Conservation (phyloP, 441 rosid genomes). For the Erodium moschatum region DNA sequence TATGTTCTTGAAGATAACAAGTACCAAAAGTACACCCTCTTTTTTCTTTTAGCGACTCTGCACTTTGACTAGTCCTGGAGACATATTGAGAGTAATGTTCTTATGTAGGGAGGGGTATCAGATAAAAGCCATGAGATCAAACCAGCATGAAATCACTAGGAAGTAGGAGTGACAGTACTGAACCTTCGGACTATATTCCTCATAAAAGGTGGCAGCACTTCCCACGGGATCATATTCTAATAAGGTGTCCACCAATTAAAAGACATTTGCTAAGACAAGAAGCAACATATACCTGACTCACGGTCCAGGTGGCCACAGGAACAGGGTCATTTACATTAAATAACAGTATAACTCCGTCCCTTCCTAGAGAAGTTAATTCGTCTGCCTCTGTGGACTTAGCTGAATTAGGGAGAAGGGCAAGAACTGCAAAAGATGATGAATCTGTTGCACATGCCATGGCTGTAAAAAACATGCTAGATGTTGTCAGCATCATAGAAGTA, state of each 20-base stretch:
- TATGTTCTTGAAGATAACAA: neutral
- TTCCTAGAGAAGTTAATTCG: slow-evolving; percentile 18
- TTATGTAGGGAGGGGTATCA: neutral
- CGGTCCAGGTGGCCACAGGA: slow-evolving; percentile 25
- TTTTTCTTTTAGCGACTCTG: neutral
- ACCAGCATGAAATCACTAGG: neutral
- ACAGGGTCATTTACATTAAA: slow-evolving; percentile 18
- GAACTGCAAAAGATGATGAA: slow-evolving; percentile 22
- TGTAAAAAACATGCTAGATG: slow-evolving; percentile 10
- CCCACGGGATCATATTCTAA: neutral
- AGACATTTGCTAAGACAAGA: neutral
- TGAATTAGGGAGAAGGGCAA: slow-evolving; percentile 23
- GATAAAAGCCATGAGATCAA: neutral
- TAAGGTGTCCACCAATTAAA: neutral
- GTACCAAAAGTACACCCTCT: neutral
- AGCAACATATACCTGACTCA: slow-evolving; percentile 19
- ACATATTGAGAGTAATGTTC: neutral
- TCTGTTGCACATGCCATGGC: slow-evolving; percentile 20
- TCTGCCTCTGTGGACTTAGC: neutral
- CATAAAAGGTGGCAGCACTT: neutral
- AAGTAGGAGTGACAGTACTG: neutral
- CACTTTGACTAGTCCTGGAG: neutral
- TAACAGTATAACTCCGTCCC: slow-evolving; percentile 22
- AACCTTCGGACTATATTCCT: neutral
- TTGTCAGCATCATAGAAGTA: neutral